Evolutionary conservation across 306 rosid genomes (phyloP).

Genomic region (Fagus sylvatica): DNA sequence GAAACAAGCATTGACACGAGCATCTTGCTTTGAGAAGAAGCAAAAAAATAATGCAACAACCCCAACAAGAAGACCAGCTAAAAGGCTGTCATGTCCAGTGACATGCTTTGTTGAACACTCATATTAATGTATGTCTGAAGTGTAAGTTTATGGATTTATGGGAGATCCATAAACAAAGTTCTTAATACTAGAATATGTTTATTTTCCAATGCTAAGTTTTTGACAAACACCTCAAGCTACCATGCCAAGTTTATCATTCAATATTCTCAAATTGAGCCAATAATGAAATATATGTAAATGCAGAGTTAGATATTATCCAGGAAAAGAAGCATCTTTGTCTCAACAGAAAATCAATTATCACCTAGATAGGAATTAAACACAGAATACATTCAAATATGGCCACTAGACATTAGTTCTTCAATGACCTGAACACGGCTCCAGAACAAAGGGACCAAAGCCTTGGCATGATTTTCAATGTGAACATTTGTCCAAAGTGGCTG

Average conservation of each 20-base stretch:
- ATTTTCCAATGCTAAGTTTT: not conserved
- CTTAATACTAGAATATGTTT: not conserved
- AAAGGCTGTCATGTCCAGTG: not conserved
- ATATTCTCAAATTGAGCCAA: not conserved
- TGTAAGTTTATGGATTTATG: too few species aligned
- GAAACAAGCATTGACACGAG: not conserved
- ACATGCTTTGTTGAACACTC: too few species aligned
- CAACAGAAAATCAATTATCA: not conserved
- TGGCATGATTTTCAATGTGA: slow-evolving; percentile 82
- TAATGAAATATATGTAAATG: not conserved
- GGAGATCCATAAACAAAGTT: not conserved
- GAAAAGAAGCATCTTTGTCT: slow-evolving; percentile 3
- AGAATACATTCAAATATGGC: slow-evolving; percentile 17
- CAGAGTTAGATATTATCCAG: not conserved
- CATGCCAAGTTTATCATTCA: not conserved
- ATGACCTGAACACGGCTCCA: slow-evolving; percentile 99
- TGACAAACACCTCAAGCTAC: not conserved
- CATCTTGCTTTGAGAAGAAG: not conserved
- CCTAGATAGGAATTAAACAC: not conserved
- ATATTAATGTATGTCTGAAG: too few species aligned
- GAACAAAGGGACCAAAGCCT: slow-evolving; percentile 87
- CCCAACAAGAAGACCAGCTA: not conserved
- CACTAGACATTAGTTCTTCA: slow-evolving; percentile 26
- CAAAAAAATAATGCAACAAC: not conserved
- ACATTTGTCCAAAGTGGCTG: slow-evolving; percentile 93